These are phyloP conservation scores for Amaranthus palmeri DNA, from an alignment of 148 eudicot genomes.

Conservation along the genomic window DNA sequence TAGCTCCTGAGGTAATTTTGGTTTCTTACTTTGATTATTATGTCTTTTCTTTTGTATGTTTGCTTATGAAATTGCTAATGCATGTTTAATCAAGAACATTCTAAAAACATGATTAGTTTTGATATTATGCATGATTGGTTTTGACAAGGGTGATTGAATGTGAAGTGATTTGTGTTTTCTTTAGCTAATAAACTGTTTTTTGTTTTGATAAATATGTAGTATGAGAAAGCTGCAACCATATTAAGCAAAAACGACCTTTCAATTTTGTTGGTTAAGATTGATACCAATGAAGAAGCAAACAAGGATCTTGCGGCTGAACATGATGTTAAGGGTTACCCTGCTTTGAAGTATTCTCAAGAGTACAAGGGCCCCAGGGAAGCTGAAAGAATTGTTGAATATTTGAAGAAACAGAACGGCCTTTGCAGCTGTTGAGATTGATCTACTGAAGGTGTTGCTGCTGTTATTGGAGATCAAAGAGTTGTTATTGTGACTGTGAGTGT, in stretches of 20 bases:
- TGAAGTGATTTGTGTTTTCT: too few relatives aligned
- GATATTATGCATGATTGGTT: too few relatives aligned
- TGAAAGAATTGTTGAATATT: slow-evolving; percentile 62
- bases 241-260: slow-evolving; percentile 66
- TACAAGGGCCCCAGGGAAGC: slow-evolving; percentile 96
- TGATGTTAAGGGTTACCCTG: slow-evolving; percentile 65
- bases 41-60: background rate
- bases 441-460: slow-evolving; percentile 37
- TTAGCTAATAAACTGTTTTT: background rate
- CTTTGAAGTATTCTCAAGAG: slow-evolving; percentile 61
- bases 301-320: slow-evolving; percentile 47
- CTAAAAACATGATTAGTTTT: too few relatives aligned
- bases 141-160: too few relatives aligned
- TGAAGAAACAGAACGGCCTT: slow-evolving; percentile 83
- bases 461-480: slow-evolving; percentile 47
- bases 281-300: slow-evolving; percentile 74
- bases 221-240: slow-evolving; percentile 69
- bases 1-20: slow-evolving; percentile 81
- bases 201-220: slow-evolving; percentile 36
- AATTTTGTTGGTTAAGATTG: slow-evolving; percentile 66
- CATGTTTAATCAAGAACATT: too few relatives aligned
- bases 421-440: slow-evolving; percentile 66
- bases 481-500: slow-evolving; percentile 72
- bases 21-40: background rate
- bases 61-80: background rate